Base-by-base conservation (phyloP, 2,329 filamentous ascomycete genomes). In the Coniochaeta sp. region DNA sequence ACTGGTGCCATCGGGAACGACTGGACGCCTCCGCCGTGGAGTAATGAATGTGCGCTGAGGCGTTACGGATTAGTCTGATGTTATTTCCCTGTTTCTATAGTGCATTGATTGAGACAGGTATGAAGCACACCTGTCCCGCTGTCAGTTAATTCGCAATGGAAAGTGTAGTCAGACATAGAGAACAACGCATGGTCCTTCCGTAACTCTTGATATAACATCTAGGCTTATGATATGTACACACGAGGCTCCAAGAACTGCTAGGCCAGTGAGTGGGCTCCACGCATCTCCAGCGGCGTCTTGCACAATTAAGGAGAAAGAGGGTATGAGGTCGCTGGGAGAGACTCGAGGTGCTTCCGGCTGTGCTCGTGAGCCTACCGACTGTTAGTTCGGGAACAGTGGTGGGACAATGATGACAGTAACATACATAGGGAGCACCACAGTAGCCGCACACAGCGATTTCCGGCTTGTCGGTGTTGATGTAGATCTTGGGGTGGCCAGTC, bases 401-500 rank as follows among this genome's bases (percentile, higher is more conserved):
- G n/a, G 9, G 34, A n/a, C 30, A 30, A 19, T 59, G 62, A 60
- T 17, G 22, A 28, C 56, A 30, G 42, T n/a, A 34, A 76, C 93
- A 73, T 83, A 98, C 95, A 73, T 88, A 99, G 68, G 95, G 95
- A 66, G 95, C 74, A 58, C 95, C 95, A 73, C 95, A 99, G 80
- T 99, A 99, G 71, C 84, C 88, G 81, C 95, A 99, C 73, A 81
- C 81, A 75, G 86, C 85, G 69, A 99, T 96, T 80, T 98, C 88
- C 50, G 95, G 90, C 82, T 97, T 98, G 78, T 99, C 95, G 66
- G 90, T 88, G 78, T 99, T 99, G 84, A 99, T 99, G 75, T 92
- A 99, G 77, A 99, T 89, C 71, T 86, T 85, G 57, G 95, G 95
- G 75, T 99, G 95, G 50, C 95, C 95, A 59, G 90, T 79, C 34